phyloP scores from a whole-genome alignment of 2,329 filamentous ascomycete genomes.

The Colletotrichum sp. region DNA sequence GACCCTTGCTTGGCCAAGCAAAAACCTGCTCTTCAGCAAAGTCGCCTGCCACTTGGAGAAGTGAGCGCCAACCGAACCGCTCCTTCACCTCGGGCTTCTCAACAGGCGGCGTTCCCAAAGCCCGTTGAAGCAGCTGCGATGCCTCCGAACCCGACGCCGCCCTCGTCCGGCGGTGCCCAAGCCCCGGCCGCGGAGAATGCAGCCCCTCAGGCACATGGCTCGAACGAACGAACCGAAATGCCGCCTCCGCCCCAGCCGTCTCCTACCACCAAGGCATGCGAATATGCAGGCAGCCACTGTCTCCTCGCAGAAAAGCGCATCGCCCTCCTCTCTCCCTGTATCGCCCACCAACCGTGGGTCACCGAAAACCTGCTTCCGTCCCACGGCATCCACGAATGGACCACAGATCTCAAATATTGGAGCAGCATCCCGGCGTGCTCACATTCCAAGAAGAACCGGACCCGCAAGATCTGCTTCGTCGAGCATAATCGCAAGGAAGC shows the following conservation, averaged over 20 bases:
- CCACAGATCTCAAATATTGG: conserved; percentile 42
- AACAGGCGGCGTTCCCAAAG: neutral
- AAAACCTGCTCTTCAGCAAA: neutral
- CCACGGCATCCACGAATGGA: conserved; percentile 45
- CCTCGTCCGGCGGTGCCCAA: neutral
- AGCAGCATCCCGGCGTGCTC: neutral
- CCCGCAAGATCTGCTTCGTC: conserved; percentile 37
- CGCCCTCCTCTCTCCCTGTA: conserved; percentile 48
- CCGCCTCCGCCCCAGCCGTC: neutral
- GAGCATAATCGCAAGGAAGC: conserved; percentile 33
- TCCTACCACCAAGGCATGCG: neutral
- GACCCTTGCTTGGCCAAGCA: neutral
- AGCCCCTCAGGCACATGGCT: neutral
- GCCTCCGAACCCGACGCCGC: neutral
- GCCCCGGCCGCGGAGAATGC: neutral
- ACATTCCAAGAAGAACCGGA: neutral
- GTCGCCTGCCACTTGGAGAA: conserved; percentile 25
- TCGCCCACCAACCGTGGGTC: conserved; percentile 40
- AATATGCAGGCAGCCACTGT: conserved; percentile 38
- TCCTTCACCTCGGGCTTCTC: neutral
- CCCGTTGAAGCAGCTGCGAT: neutral
- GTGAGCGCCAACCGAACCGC: conserved; percentile 25
- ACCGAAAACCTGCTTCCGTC: conserved; percentile 41
- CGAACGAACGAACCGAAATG: neutral
- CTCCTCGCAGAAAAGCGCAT: conserved; percentile 34